phyloP scores from a whole-genome alignment of 2,329 filamentous ascomycete species.

The Diaporthe sp. region DNA sequence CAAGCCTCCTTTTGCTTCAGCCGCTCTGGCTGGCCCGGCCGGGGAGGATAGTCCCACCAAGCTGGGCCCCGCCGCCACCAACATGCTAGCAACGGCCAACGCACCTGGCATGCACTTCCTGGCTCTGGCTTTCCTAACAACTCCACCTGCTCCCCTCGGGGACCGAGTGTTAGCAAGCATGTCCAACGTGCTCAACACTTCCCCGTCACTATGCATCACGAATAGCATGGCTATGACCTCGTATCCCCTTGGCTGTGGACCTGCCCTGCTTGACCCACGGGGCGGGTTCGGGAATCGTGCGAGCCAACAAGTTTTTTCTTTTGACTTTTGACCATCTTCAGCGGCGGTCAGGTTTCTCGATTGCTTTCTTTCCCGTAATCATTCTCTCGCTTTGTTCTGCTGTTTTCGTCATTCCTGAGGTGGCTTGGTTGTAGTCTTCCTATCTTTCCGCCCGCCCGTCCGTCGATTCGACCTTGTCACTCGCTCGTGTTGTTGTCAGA shows the following conservation, averaged over 20 bases:
- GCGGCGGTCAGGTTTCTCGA: slow-evolving; percentile 10
- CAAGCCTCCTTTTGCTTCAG: slow-evolving; percentile 27
- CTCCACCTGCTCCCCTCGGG: slow-evolving; percentile 3
- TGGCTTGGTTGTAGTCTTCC: slow-evolving; percentile 36
- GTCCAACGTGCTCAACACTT: not conserved
- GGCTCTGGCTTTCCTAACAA: slow-evolving; percentile 25
- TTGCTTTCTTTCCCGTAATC: slow-evolving; percentile 17
- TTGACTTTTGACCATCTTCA: slow-evolving; percentile 31
- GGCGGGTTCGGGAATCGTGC: slow-evolving; percentile 18
- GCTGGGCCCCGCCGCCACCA: slow-evolving; percentile 24
- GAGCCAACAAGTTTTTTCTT: slow-evolving; percentile 21
- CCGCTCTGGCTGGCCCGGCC: slow-evolving; percentile 24
- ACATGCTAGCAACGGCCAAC: slow-evolving; percentile 32
- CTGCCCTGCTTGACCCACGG: slow-evolving; percentile 28
- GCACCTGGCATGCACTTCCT: slow-evolving; percentile 23
- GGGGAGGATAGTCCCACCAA: slow-evolving; percentile 23
- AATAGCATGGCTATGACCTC: slow-evolving; percentile 32
- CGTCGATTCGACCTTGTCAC: slow-evolving; percentile 32
- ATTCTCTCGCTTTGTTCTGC: slow-evolving; percentile 14
- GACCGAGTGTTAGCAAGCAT: slow-evolving; percentile 3
- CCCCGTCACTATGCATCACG: slow-evolving; percentile 31
- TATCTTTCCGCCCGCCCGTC: slow-evolving; percentile 37
- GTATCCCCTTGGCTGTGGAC: slow-evolving; percentile 33
- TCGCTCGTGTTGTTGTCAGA: slow-evolving; percentile 33
- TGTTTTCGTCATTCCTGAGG: slow-evolving; percentile 27